These are phyloP conservation scores for Athelia sp. DNA, from an alignment of 1,284 basidiomycete species.

Conservation along the genomic window DNA sequence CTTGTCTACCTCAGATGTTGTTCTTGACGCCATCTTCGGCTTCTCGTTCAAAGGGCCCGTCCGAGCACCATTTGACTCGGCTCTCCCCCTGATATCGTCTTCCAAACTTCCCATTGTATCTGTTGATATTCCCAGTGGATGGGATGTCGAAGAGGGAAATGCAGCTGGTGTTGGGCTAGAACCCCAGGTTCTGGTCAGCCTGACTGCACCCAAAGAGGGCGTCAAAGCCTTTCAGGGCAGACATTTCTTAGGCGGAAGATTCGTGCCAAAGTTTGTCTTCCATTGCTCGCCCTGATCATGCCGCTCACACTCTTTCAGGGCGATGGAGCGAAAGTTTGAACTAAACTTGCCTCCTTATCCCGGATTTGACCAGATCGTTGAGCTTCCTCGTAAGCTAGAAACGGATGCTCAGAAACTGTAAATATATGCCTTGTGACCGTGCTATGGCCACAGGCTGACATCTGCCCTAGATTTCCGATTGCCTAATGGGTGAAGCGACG, in stretches of 20 bases:
- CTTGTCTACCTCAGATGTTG: conserved; percentile 69
- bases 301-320: too few species aligned
- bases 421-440: too few species aligned
- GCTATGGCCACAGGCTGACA: too few species aligned
- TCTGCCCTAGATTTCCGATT: too few species aligned
- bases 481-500: too few species aligned
- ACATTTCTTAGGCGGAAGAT: conserved; percentile 93
- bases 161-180: conserved; percentile 49
- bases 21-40: conserved; percentile 95
- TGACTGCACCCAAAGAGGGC: conserved; percentile 94
- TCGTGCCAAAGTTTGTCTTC: conserved; percentile 81
- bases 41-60: conserved; percentile 93
- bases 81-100: conserved; percentile 63
- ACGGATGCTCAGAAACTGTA: too few species aligned
- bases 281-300: too few species aligned
- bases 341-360: too few species aligned
- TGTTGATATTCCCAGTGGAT: conserved; percentile 95
- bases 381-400: too few species aligned
- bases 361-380: too few species aligned
- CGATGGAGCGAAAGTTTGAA: too few species aligned
- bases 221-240: conserved; percentile 69
- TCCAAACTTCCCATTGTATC: conserved; percentile 78
- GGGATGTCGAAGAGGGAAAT: conserved; percentile 86
- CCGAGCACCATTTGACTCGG: conserved; percentile 81
- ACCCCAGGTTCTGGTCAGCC: conserved; percentile 81